Evolutionary conservation across 2,329 filamentous ascomycete genomes (phyloP), one percentile per base, ranked within the genome.

Genomic region (Claviceps maximensis): DNA sequence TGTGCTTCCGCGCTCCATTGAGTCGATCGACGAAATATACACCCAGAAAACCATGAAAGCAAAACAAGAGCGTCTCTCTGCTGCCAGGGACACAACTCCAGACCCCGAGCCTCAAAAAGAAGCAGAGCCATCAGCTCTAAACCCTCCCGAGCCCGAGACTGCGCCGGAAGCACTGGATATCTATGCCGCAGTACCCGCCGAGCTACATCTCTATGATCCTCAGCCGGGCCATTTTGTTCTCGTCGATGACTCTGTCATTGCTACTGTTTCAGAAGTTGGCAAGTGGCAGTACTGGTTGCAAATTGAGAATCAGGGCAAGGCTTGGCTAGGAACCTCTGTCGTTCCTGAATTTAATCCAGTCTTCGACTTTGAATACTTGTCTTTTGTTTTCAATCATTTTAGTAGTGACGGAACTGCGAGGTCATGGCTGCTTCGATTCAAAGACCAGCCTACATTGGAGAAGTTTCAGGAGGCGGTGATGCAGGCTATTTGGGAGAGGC

Each of bases 351-450:
- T 97, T 68, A 97, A 97, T 62, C 93, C 93, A 0, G 90, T 98
- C 21, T 98, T 97, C 75, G 97, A 97, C 71, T 97, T 96, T 59
- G 93, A 98, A 67, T 97, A 91, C 62, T 76, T 95, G n/a, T 97
- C 91, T 0, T 97, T 97, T 67, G 96, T 98, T 63, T 98, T 98
- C 78, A 98, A 98, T 63, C 89, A 96, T 66, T 97, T 95, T 66
- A 80, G 86, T 15, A 78, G 84, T 38, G 88, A 96, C 67, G 89
- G 90, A 2, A 87, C 86, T 1, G 91, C 93, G 4, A 94, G 90
- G 67, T 98, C 93, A 1, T 98, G 93, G 91, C 78, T 98, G 15
- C 74, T 98, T 38, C 84, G 90, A 15, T 98, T 98, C 73, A 88
- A 86, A 62, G 86, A 95, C 59, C 86, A 89, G 60, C 73, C 81